Percentiles rank a stretch among this genome's conserved stretches.
Conservation (phyloP, 495 filamentous ascomycete genomes). For the Physcia stellaris region DNA sequence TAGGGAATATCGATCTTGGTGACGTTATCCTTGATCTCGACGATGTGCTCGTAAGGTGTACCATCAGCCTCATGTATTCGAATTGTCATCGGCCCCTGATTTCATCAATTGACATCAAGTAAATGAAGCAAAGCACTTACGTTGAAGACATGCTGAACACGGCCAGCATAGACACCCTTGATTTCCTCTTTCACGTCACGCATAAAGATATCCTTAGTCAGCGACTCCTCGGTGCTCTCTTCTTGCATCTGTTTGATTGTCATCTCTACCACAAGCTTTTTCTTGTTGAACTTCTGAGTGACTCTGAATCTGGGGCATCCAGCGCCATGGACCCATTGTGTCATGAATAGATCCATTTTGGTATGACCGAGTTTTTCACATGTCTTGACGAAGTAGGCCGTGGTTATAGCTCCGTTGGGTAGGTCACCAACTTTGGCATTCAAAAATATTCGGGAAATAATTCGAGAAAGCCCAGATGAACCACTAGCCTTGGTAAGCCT, state of each 20-base stretch:
- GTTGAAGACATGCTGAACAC: conserved; percentile 67
- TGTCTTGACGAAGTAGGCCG: conserved; percentile 56
- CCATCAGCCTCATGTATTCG: conserved; percentile 97
- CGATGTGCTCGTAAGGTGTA: conserved; percentile 96
- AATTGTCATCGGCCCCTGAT: conserved; percentile 78
- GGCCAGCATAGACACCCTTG: conserved; percentile 52
- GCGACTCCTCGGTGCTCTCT: conserved; percentile 35
- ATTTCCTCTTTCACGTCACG: conserved; percentile 70
- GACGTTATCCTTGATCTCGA: conserved; percentile 76
- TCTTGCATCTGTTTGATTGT: conserved; percentile 69
- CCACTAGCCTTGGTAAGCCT: conserved; percentile 77
- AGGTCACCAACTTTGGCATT: conserved; percentile 68
- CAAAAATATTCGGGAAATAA: conserved; percentile 68
- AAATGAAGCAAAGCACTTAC: conserved; percentile 8
- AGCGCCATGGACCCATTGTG: conserved; percentile 79
- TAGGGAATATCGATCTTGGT: conserved; percentile 89
- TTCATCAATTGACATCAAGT: background rate
- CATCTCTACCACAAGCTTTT: conserved; percentile 90
- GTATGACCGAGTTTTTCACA: conserved; percentile 82
- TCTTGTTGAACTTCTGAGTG: conserved; percentile 90
- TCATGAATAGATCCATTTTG: conserved; percentile 75
- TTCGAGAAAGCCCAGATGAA: conserved; percentile 67
- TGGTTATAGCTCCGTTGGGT: conserved; percentile 56
- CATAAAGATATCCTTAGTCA: conserved; percentile 59
- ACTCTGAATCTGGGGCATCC: conserved; percentile 80